Evolutionary conservation across 2,329 filamentous ascomycete genomes (phyloP).

Genomic region (Talaromyces funiculosus): DNA sequence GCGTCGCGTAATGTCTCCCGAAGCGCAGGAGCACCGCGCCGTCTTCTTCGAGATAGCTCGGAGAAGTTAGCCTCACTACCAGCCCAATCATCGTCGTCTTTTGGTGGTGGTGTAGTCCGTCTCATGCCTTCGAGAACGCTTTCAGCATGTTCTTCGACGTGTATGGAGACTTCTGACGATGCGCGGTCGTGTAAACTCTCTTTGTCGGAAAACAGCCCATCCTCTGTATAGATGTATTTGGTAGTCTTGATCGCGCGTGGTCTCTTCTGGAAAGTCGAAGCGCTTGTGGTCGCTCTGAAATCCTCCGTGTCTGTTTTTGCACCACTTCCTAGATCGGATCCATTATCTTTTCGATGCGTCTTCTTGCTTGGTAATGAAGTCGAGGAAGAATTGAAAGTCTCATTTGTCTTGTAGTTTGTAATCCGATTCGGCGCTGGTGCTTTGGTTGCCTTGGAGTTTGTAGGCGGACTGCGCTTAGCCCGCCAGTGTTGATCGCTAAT

Average conservation of each 20-base stretch:
- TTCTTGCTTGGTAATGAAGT: conserved; percentile 24
- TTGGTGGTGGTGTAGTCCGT: conserved; percentile 22
- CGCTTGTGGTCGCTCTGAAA: conserved; percentile 22
- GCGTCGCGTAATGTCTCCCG: conserved; percentile 16
- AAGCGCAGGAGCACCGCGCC: conserved; percentile 19
- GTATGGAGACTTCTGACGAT: conserved; percentile 17
- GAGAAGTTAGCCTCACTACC: conserved; percentile 37
- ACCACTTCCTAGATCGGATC: conserved; percentile 17
- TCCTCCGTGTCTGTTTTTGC: conserved; percentile 23
- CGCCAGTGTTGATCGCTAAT: conserved; percentile 87
- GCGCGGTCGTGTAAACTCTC: conserved; percentile 12
- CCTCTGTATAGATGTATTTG: conserved; percentile 17
- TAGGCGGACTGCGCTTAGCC: conserved; percentile 47
- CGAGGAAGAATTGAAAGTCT: conserved; percentile 22
- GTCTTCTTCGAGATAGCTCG: conserved; percentile 32
- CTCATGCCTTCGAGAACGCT: conserved; percentile 22
- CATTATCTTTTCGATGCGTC: conserved; percentile 24
- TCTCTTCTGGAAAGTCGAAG: conserved; percentile 22
- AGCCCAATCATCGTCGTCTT: conserved; percentile 31
- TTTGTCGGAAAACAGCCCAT: conserved; percentile 19
- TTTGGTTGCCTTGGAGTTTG: conserved; percentile 32
- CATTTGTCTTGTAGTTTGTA: conserved; percentile 33
- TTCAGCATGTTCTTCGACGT: conserved; percentile 20
- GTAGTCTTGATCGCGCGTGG: conserved; percentile 20
- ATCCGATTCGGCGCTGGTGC: conserved; percentile 39